These are phyloP conservation scores for Phragmites australis DNA, from an alignment of 176 grass and related monocot genomes.

Conservation along the genomic window DNA sequence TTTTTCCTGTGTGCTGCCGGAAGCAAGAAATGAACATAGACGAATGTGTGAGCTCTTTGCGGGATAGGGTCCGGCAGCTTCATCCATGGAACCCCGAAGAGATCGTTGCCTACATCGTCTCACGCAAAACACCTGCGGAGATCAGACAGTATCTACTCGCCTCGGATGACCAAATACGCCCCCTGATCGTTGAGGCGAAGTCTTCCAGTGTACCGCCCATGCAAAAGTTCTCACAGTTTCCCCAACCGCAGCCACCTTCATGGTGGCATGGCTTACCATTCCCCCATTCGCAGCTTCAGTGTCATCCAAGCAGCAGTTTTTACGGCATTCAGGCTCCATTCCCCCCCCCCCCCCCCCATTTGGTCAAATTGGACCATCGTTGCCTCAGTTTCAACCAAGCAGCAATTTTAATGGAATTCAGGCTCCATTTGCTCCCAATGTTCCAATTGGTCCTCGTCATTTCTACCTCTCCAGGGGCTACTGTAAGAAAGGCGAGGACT, in stretches of 20 bases:
- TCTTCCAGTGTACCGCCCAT: neutral
- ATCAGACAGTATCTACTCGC: constrained; percentile 16
- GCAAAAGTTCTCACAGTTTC: neutral
- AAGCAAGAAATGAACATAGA: constrained; percentile 38
- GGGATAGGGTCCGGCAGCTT: constrained; percentile 14
- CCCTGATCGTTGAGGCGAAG: constrained; percentile 46
- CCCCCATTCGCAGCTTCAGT: neutral
- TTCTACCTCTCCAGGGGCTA: constrained; percentile 39
- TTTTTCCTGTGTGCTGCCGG: neutral
- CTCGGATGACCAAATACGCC: constrained; percentile 34
- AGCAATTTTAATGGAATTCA: neutral
- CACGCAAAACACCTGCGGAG: neutral
- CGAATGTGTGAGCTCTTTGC: constrained; percentile 38
- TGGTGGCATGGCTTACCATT: neutral
- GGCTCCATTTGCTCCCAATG: neutral
- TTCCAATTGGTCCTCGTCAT: constrained; percentile 25
- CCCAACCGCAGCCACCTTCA: neutral
- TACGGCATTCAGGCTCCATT: constrained; percentile 2
- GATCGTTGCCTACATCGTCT: constrained; percentile 41
- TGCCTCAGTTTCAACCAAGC: neutral
- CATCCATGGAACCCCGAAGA: constrained; percentile 18
- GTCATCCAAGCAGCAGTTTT: neutral
- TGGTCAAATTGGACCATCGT: neutral
- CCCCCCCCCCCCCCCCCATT: neutral
- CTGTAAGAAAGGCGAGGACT: constrained; percentile 58